phyloP scores from a whole-genome alignment of 2,329 filamentous ascomycete genomes.

The Verticillium isaacii region DNA sequence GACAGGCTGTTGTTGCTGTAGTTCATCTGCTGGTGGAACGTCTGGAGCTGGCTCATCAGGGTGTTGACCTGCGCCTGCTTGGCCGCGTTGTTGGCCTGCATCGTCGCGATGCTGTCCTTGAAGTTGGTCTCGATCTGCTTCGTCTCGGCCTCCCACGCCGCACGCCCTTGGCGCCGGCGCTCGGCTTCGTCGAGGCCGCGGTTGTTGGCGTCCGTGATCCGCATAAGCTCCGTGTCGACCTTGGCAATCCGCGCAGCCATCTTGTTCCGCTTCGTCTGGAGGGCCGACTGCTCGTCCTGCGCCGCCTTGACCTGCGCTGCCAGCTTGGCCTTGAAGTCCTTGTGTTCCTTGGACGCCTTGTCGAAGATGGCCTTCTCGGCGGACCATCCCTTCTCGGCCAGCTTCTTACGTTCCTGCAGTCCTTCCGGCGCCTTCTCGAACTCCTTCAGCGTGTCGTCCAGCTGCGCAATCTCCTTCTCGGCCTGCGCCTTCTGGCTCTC shows the following conservation, averaged over 20 bases:
- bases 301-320: conserved; percentile 60
- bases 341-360: conserved; percentile 46
- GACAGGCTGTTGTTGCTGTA: conserved; percentile 22
- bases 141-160: conserved; percentile 41
- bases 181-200: conserved; percentile 61
- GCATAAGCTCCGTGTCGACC: conserved; percentile 67
- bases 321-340: conserved; percentile 54
- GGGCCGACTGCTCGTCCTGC: conserved; percentile 57
- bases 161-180: conserved; percentile 47
- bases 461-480: conserved; percentile 48
- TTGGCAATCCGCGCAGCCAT: conserved; percentile 66
- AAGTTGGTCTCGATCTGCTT: conserved; percentile 39
- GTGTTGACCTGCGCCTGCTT: conserved; percentile 35
- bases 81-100: conserved; percentile 27
- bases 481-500: conserved; percentile 67
- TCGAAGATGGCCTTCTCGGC: conserved; percentile 58
- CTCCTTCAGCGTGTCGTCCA: conserved; percentile 57
- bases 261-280: conserved; percentile 68
- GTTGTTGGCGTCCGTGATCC: conserved; percentile 64
- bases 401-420: conserved; percentile 52
- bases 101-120: conserved; percentile 29
- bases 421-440: conserved; percentile 61
- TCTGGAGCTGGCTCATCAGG: conserved; percentile 29
- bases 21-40: conserved; percentile 26
- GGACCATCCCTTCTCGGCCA: conserved; percentile 46